Evolutionary conservation across 2,329 filamentous ascomycete genomes (phyloP).

Genomic region (Neonectria magnoliae): DNA sequence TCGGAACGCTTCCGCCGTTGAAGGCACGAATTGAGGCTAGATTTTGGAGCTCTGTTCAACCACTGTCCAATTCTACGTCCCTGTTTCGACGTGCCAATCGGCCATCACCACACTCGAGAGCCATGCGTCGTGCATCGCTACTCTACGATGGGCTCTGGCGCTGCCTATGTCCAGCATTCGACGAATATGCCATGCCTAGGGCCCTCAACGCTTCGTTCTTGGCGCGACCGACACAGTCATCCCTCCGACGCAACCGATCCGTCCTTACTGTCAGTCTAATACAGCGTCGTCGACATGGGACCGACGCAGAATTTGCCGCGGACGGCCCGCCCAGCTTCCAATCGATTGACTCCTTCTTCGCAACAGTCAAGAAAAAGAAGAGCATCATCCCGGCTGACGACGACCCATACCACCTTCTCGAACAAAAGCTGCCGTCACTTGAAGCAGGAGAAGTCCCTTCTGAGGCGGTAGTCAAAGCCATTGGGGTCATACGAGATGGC

Average conservation of each 20-base stretch:
- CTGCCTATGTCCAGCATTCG: constrained; percentile 68
- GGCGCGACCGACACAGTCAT: constrained; percentile 10
- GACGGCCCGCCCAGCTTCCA: neutral
- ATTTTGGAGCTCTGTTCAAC: constrained; percentile 11
- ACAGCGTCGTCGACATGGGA: constrained; percentile 33
- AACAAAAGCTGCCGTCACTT: neutral
- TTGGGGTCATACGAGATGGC: constrained; percentile 42
- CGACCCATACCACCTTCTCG: neutral
- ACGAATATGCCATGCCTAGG: constrained; percentile 50
- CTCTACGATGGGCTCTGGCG: constrained; percentile 70
- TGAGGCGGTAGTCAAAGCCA: constrained; percentile 40
- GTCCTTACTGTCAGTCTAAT: constrained; percentile 12
- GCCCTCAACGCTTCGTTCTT: constrained; percentile 39
- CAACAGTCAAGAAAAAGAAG: neutral
- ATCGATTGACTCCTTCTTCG: constrained; percentile 15
- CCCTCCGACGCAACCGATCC: constrained; percentile 16
- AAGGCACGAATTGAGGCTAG: constrained; percentile 1
- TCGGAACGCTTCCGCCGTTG: constrained; percentile 29
- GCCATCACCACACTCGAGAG: neutral
- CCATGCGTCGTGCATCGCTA: constrained; percentile 47
- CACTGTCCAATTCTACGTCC: neutral
- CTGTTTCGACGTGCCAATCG: neutral
- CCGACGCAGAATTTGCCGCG: constrained; percentile 5
- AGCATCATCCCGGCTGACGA: neutral
- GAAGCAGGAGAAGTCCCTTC: neutral